These are phyloP conservation scores for Rauvolfia tetraphylla DNA, from an alignment of 257 asterid genomes.

Conservation along the genomic window DNA sequence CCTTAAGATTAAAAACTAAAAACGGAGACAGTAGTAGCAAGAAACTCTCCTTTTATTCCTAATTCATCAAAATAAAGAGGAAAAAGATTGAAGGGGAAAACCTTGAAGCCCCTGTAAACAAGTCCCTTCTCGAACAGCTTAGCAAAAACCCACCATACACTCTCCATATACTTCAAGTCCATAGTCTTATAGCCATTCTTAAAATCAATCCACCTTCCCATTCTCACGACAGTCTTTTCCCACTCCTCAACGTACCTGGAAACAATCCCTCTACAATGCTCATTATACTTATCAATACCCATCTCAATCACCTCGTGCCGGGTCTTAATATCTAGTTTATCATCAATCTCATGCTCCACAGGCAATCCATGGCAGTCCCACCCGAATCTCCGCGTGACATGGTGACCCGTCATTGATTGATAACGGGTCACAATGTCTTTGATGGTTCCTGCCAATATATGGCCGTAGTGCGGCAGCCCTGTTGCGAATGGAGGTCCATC, in stretches of 20 bases:
- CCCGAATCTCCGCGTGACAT: constrained; percentile 90
- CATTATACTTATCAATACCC: constrained; percentile 88
- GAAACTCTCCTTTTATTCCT: not conserved
- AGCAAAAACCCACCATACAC: constrained; percentile 95
- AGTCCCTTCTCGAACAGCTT: constrained; percentile 70
- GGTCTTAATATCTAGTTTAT: constrained; percentile 53
- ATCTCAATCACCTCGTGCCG: constrained; percentile 66
- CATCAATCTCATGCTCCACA: constrained; percentile 90
- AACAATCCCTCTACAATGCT: constrained; percentile 82
- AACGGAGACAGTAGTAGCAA: not conserved
- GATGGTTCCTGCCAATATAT: constrained; percentile 89
- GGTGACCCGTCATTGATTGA: constrained; percentile 92
- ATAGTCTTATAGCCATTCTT: constrained; percentile 83
- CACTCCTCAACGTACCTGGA: constrained; percentile 86
- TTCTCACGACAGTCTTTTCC: constrained; percentile 88
- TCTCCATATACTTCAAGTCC: constrained; percentile 93
- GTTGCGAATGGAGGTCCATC: constrained; percentile 99
- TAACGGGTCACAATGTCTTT: constrained; percentile 91
- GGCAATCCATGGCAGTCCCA: constrained; percentile 99
- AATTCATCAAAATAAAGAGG: not conserved
- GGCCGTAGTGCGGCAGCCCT: constrained; percentile 96
- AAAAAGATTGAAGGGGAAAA: constrained; percentile 18
- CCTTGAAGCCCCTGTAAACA: constrained; percentile 93
- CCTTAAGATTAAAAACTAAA: not conserved
- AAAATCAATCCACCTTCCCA: constrained; percentile 98